Base-by-base conservation (phyloP, 805 yeast species). In the Metschnikowia drakensbergensis region DNA sequence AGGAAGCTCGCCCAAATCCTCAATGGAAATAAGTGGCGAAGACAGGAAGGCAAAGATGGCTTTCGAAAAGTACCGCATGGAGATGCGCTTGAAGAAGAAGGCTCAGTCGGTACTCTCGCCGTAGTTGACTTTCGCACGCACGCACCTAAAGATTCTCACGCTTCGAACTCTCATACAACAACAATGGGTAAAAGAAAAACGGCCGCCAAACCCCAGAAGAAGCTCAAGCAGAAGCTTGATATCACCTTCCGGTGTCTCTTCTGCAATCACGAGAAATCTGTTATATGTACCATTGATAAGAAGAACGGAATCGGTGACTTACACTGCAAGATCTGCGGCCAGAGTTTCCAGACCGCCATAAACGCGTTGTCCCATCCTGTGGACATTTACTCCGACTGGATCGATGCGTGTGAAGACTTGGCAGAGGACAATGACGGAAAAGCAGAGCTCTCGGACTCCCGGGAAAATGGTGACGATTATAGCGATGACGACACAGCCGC, bases 351-450 rank as follows among this genome's bases (percentile, higher is more conserved):
- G 65, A 81, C 96, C 3, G 82, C 90, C 41, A 88, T 91, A 57
- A 88, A 88, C 65, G 80, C 88, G 3, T 72, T 86, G 45, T 82
- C 89, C 11, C 96, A 88, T 49, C 96, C 99, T 0, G 90, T 92
- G 37, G 99, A 92, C 68, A 86, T 92, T 11, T 92, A 92, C 64
- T 85, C 96, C 42, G 98, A 92, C 65, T 92, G 99, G 99, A 89
- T 89, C 46, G 99, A 92, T 72, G 98, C 98, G 1, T 87, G 92
- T 68, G 95, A 86, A 60, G 89, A 87, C 31, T 85, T 87, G 45
- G 94, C 92, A 0, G 88, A 86, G 55, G 88, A 84, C 29, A 71
- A 71, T 26, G 71, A 66, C 4, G 65, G 55, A 13, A 55, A 50
- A 10, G 64, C 60, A 7, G 59, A 39, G n/a, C 60, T 55, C 37